Evolutionary conservation across 1,284 basidiomycete genomes (phyloP).

Genomic region (Mixia osmundae): DNA sequence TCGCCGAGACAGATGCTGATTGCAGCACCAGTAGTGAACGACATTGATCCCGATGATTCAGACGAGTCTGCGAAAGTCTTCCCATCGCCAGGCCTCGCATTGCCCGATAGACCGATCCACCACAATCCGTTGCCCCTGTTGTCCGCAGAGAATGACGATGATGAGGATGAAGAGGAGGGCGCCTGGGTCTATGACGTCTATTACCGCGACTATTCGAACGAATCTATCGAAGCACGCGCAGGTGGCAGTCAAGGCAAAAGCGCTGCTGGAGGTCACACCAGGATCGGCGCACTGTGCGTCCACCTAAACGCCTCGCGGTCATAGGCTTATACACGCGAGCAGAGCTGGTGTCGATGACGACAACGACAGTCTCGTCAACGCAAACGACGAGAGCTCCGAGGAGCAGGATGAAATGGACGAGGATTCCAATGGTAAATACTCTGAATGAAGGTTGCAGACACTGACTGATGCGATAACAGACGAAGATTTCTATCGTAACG

Average conservation of each 20-base stretch:
- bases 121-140: no score
- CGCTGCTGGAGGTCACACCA: slow-evolving; percentile 8
- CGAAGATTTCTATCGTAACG: slow-evolving; percentile 17
- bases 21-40: no score
- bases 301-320: not conserved
- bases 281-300: slow-evolving; percentile 14
- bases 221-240: not conserved
- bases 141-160: no score
- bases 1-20: no score
- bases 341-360: slow-evolving; percentile 9
- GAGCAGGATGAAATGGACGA: no score
- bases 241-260: not conserved
- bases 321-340: not conserved
- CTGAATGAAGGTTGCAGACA: not conserved
- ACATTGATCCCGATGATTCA: no score
- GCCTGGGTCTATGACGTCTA: slow-evolving; percentile 17
- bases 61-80: no score
- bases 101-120: no score
- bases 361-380: slow-evolving; percentile 9
- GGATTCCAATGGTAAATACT: slow-evolving; percentile 12
- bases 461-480: slow-evolving; percentile 5
- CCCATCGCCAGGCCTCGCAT: no score
- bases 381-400: no score
- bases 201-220: slow-evolving; percentile 9
- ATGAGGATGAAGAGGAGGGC: slow-evolving; percentile 5